phyloP scores from a whole-genome alignment of 202 grass and related monocot genomes.

The Hordeum pubiflorum region DNA sequence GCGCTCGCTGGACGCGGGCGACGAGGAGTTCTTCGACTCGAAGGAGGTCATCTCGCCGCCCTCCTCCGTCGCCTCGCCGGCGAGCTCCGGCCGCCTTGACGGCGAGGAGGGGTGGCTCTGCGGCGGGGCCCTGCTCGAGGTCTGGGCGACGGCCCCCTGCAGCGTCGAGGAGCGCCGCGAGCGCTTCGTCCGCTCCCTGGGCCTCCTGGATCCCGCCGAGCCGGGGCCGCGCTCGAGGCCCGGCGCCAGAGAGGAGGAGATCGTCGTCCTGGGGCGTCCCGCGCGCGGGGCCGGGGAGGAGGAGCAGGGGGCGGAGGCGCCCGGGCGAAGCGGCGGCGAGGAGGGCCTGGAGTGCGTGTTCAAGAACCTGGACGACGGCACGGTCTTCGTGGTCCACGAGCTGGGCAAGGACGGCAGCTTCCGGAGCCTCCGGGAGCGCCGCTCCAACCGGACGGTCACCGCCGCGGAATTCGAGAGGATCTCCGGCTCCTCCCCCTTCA shows the following conservation, averaged over 20 bases:
- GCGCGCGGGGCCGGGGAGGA: not conserved
- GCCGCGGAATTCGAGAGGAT: constrained; percentile 57
- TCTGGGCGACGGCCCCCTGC: constrained; percentile 45
- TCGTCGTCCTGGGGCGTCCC: not conserved
- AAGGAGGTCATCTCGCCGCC: constrained; percentile 63
- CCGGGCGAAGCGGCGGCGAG: constrained; percentile 5
- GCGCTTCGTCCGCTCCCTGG: constrained; percentile 49
- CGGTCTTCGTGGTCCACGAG: constrained; percentile 50
- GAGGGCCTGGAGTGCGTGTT: constrained; percentile 42
- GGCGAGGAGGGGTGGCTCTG: constrained; percentile 12
- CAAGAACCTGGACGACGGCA: constrained; percentile 81
- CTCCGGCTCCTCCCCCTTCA: constrained; percentile 60
- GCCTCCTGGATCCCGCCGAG: constrained; percentile 36
- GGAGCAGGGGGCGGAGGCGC: not conserved
- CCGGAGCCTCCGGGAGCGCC: constrained; percentile 43
- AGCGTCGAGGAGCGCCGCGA: constrained; percentile 59
- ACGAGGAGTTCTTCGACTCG: constrained; percentile 71
- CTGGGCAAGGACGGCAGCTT: constrained; percentile 56
- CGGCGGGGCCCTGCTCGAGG: constrained; percentile 5
- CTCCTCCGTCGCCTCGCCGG: constrained; percentile 39
- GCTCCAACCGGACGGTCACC: constrained; percentile 40
- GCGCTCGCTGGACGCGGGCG: not conserved
- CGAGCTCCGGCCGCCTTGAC: constrained; percentile 26
- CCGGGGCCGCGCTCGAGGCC: constrained; percentile 1
- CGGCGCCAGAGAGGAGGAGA: constrained; percentile 20